A percentile compares a stretch with the other conserved stretches of the same genome.
These are phyloP conservation scores for Cyathus striatus DNA, from an alignment of 768 basidiomycete genomes.

Conservation along the genomic window DNA sequence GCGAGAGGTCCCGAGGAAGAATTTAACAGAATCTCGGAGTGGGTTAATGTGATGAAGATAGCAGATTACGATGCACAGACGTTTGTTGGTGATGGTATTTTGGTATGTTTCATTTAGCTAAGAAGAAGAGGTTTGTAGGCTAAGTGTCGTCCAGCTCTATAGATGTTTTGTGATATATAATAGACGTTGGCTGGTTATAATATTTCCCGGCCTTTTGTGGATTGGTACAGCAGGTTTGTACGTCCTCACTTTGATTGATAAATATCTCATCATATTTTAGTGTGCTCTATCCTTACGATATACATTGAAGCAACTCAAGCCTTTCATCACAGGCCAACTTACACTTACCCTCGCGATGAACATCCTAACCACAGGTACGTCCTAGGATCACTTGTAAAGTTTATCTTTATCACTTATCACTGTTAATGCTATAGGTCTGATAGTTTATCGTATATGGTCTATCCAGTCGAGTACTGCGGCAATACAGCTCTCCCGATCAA, in stretches of 20 bases:
- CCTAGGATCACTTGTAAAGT: not conserved
- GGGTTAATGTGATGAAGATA: slow-evolving; percentile 22
- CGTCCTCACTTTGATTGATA: not conserved
- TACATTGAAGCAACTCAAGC: slow-evolving; percentile 11
- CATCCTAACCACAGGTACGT: slow-evolving; percentile 13
- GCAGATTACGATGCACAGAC: slow-evolving; percentile 21
- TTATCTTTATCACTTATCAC: not conserved
- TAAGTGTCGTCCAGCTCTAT: slow-evolving; percentile 7
- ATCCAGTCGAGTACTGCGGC: not conserved
- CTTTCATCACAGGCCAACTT: slow-evolving; percentile 14
- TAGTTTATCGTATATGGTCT: slow-evolving; percentile 1
- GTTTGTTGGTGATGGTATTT: slow-evolving; percentile 19
- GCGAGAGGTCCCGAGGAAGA: slow-evolving; percentile 13
- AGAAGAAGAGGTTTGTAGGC: not conserved
- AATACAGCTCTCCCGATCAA: not conserved
- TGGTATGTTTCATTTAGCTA: slow-evolving; percentile 11
- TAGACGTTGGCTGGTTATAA: slow-evolving; percentile 9
- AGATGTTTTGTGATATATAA: slow-evolving; percentile 15
- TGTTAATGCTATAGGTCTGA: not conserved
- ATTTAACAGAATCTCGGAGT: slow-evolving; percentile 15
- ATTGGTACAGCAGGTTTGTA: slow-evolving; percentile 12
- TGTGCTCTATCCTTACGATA: slow-evolving; percentile 9
- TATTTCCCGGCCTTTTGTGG: slow-evolving; percentile 11
- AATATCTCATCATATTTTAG: slow-evolving; percentile 2
- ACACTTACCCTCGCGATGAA: slow-evolving; percentile 14